Conservation (phyloP, 2,329 filamentous ascomycete genomes). For the Ceratocystis cacaofunesta region DNA sequence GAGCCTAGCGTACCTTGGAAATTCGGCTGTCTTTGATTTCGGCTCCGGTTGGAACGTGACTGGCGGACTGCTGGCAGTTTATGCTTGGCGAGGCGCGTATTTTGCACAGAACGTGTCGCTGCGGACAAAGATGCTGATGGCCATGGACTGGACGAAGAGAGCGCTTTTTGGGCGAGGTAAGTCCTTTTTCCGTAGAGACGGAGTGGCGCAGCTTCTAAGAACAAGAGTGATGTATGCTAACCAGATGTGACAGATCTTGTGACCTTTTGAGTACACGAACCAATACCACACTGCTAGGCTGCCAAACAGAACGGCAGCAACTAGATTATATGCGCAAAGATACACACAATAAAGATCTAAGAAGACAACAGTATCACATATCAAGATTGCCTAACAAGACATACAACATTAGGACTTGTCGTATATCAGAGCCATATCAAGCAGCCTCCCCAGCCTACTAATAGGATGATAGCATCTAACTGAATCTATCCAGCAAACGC, state of each 20-base stretch:
- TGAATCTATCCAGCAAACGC: too few relatives aligned
- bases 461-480: too few relatives aligned
- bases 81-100: constrained; percentile 91
- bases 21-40: constrained; percentile 88
- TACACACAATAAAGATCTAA: not conserved
- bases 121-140: constrained; percentile 70
- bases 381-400: not conserved
- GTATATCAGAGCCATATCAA: not conserved
- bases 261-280: constrained; percentile 30
- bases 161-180: constrained; percentile 88
- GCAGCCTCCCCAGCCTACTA: too few relatives aligned
- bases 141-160: constrained; percentile 98
- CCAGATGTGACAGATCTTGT: constrained; percentile 31
- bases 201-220: not conserved
- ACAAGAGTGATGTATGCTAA: not conserved
- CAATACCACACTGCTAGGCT: too few relatives aligned
- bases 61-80: constrained; percentile 82
- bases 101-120: constrained; percentile 96
- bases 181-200: constrained; percentile 24
- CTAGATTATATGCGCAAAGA: not conserved
- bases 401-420: not conserved
- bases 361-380: not conserved
- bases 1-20: constrained; percentile 86
- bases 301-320: not conserved
- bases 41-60: constrained; percentile 55